Conservation (phyloP, 805 yeast genomes). For the Candida sithepensis region DNA sequence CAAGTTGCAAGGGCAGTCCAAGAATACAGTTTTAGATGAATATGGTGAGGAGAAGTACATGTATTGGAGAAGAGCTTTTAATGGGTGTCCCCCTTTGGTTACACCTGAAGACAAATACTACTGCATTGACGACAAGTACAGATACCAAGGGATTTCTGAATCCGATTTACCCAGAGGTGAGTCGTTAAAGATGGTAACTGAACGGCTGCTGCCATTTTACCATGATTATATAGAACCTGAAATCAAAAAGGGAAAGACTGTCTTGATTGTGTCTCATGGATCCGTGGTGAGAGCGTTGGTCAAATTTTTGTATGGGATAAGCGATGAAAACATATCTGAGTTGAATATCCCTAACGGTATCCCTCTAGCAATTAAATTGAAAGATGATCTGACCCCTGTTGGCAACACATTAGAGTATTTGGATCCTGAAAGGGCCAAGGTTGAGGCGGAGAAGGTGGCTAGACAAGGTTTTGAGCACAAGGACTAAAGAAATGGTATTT, state of each 20-base stretch:
- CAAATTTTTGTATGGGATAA: conserved; percentile 61
- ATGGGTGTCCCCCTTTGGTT: conserved; percentile 62
- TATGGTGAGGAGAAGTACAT: conserved; percentile 74
- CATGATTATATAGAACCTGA: conserved; percentile 48
- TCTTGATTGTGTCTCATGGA: conserved; percentile 76
- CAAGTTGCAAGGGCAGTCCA: conserved; percentile 72
- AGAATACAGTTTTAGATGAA: conserved; percentile 58
- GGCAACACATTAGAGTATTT: conserved; percentile 53
- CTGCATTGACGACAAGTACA: conserved; percentile 33
- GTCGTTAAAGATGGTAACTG: conserved; percentile 67
- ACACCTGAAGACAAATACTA: conserved; percentile 36
- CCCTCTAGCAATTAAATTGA: conserved; percentile 67
- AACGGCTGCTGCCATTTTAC: conserved; percentile 61
- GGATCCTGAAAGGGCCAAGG: conserved; percentile 76
- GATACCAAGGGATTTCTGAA: conserved; percentile 41
- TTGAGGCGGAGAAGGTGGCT: conserved; percentile 77
- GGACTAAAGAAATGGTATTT: not conserved
- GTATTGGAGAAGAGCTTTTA: conserved; percentile 75
- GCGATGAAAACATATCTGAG: conserved; percentile 65
- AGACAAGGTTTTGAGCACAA: conserved; percentile 56
- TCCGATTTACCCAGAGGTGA: conserved; percentile 66
- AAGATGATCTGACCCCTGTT: conserved; percentile 32
- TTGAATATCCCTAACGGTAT: conserved; percentile 83
- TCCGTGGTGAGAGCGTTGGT: conserved; percentile 74
- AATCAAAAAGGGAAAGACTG: conserved; percentile 48